phyloP scores from a whole-genome alignment of 23 red algal species.

The Cyanidioschyzon merolae region DNA sequence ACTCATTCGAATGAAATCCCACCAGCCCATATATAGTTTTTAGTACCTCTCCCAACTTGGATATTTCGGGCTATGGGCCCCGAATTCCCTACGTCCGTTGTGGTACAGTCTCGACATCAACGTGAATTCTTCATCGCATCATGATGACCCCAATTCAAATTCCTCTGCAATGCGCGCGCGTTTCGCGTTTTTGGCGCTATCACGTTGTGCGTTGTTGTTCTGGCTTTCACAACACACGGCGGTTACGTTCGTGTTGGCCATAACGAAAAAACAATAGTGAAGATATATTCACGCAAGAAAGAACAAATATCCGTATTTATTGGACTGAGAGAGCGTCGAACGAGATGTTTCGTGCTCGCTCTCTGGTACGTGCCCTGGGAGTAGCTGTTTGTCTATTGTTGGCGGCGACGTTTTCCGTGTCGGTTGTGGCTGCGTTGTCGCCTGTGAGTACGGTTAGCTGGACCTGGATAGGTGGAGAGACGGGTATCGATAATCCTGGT shows the following conservation, averaged over 20 bases:
- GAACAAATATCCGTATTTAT: background rate
- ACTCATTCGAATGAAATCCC: too few relatives aligned
- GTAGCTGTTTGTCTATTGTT: background rate
- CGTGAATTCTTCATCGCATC: background rate
- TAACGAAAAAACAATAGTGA: background rate
- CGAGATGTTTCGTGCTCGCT: background rate
- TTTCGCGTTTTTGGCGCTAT: background rate
- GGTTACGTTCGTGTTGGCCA: background rate
- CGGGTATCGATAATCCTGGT: background rate
- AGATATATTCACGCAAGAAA: background rate
- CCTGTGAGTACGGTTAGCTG: background rate
- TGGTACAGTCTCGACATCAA: background rate
- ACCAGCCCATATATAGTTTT: too few relatives aligned
- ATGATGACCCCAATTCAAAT: background rate
- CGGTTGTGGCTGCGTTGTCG: background rate
- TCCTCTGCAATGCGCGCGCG: background rate
- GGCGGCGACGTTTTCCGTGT: background rate
- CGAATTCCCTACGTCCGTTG: background rate
- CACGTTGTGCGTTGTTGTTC: background rate
- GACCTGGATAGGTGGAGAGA: background rate
- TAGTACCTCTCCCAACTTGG: background rate
- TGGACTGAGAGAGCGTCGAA: background rate
- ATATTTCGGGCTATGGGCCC: background rate
- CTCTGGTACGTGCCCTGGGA: background rate
- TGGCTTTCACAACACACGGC: background rate